These are phyloP conservation scores for Rhinocladiella mackenziei DNA, from an alignment of 2,329 filamentous ascomycete genomes.

Conservation along the genomic window DNA sequence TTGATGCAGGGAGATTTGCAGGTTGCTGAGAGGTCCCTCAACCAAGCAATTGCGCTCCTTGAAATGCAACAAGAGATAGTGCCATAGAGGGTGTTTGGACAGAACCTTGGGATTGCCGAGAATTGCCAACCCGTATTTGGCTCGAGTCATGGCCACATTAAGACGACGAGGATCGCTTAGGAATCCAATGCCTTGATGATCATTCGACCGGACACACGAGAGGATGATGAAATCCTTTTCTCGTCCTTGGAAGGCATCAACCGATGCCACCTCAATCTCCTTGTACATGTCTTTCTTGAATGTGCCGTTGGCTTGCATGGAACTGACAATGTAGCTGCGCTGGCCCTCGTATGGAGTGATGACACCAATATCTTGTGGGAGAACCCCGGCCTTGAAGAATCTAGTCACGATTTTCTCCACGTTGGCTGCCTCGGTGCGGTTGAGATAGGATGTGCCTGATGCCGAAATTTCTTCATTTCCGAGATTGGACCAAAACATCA, in stretches of 20 bases:
- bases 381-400: constrained; percentile 98
- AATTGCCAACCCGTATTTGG: constrained; percentile 94
- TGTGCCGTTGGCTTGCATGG: constrained; percentile 96
- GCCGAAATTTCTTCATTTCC: constrained; percentile 98
- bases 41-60: constrained; percentile 95
- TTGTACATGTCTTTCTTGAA: constrained; percentile 99
- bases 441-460: constrained; percentile 95
- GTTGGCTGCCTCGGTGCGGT: constrained; percentile 93
- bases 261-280: constrained; percentile 95
- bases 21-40: constrained; percentile 87
- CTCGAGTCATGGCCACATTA: constrained; percentile 93
- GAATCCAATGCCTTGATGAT: constrained; percentile 98
- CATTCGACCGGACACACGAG: constrained; percentile 96
- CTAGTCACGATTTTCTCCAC: constrained; percentile 98
- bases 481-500: constrained; percentile 99
- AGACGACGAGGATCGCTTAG: constrained; percentile 94
- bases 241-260: constrained; percentile 97
- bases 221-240: constrained; percentile 99
- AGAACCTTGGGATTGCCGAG: constrained; percentile 96
- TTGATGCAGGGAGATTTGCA: constrained; percentile 92
- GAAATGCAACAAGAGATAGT: constrained; percentile 90
- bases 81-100: constrained; percentile 97
- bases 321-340: constrained; percentile 95
- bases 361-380: constrained; percentile 87
- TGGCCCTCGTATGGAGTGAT: constrained; percentile 99